phyloP scores from a whole-genome alignment of 768 basidiomycete genomes.

The Heimioporus sp. region DNA sequence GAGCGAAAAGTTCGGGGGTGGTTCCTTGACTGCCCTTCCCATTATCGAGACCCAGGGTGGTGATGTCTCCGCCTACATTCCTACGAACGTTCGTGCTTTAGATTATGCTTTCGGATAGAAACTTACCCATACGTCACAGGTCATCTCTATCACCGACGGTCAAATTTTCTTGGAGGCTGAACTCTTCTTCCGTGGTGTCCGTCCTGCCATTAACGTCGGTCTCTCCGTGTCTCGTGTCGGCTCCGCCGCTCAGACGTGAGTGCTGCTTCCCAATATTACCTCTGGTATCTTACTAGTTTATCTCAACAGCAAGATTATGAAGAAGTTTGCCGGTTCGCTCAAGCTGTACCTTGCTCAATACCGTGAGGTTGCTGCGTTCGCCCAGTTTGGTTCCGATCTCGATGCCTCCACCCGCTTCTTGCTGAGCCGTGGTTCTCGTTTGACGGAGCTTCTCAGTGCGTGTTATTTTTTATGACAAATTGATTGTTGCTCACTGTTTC shows the following conservation, averaged over 20 bases:
- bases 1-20: slow-evolving; percentile 98
- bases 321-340: slow-evolving; percentile 99
- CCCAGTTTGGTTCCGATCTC: slow-evolving; percentile 99
- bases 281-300: neutral
- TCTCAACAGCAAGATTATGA: slow-evolving; percentile 87
- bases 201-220: slow-evolving; percentile 99
- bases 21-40: slow-evolving; percentile 97
- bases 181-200: slow-evolving; percentile 99
- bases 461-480: neutral
- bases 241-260: slow-evolving; percentile 98
- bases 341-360: slow-evolving; percentile 99
- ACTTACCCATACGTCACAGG: slow-evolving; percentile 44
- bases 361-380: slow-evolving; percentile 99
- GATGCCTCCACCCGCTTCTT: slow-evolving; percentile 99
- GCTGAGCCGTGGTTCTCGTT: slow-evolving; percentile 94
- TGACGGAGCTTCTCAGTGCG: slow-evolving; percentile 93
- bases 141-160: slow-evolving; percentile 99
- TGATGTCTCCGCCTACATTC: slow-evolving; percentile 99
- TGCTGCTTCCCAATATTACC: slow-evolving; percentile 2
- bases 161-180: slow-evolving; percentile 99
- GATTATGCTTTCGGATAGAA: neutral
- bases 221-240: slow-evolving; percentile 99
- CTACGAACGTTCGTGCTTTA: slow-evolving; percentile 65
- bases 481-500: slow-evolving; percentile 11
- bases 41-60: slow-evolving; percentile 99